Evolutionary conservation across 2,329 filamentous ascomycete genomes (phyloP).

Genomic region (Paraphaeosphaeria sporulosa): DNA sequence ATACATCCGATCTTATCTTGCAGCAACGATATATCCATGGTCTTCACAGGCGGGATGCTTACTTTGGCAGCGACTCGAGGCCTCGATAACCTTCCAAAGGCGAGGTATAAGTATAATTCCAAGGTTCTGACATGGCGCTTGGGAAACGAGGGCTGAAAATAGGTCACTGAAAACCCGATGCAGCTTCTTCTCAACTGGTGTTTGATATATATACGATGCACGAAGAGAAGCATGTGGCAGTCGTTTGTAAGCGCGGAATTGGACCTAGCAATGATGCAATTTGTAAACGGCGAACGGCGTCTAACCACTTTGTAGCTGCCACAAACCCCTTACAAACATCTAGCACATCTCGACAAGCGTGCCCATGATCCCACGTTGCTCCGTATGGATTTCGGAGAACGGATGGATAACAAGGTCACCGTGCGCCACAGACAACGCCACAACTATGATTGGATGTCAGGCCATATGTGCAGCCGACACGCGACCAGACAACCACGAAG

Average conservation of each 20-base stretch:
- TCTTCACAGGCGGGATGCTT: conserved; percentile 15
- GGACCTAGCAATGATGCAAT: conserved; percentile 12
- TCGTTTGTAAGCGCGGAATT: conserved; percentile 45
- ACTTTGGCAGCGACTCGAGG: conserved; percentile 62
- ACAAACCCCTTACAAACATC: not conserved
- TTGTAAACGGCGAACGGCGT: not conserved
- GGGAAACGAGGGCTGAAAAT: not conserved
- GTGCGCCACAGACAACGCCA: conserved; percentile 16
- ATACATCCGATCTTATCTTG: not conserved
- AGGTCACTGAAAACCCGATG: not conserved
- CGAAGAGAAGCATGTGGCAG: not conserved
- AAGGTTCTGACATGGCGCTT: conserved; percentile 50
- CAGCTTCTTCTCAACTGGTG: not conserved
- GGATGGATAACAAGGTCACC: not conserved
- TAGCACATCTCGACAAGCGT: not conserved
- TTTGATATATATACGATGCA: not conserved
- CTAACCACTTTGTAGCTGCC: not conserved
- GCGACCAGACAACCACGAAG: conserved; percentile 5
- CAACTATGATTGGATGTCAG: not conserved
- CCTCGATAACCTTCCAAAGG: conserved; percentile 66
- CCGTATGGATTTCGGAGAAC: too few species aligned
- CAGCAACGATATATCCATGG: not conserved
- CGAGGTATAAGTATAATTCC: conserved; percentile 60
- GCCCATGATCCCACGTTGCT: not conserved
- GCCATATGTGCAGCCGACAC: conserved; percentile 3